Percentiles rank a stretch among this genome's conserved stretches.
Conservation (phyloP, 2,329 filamentous ascomycete genomes). For the Diaporthe vaccinii region DNA sequence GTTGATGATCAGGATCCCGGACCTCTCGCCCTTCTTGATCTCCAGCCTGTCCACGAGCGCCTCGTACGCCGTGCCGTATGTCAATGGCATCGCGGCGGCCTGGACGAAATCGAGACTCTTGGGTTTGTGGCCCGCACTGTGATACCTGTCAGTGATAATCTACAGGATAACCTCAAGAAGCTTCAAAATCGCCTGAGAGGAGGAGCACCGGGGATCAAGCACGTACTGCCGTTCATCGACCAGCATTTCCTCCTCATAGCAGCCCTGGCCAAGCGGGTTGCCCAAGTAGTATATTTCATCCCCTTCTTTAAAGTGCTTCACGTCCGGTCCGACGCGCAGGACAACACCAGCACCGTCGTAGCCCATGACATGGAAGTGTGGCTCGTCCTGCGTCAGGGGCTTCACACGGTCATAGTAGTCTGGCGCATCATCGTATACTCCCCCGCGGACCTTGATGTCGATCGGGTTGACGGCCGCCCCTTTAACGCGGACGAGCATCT, state of each 20-base stretch:
- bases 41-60: constrained; percentile 57
- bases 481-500: constrained; percentile 47
- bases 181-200: neutral
- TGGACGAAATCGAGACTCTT: constrained; percentile 53
- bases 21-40: constrained; percentile 47
- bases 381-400: constrained; percentile 40
- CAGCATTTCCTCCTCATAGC: constrained; percentile 57
- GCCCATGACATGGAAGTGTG: constrained; percentile 55
- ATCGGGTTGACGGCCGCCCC: constrained; percentile 53
- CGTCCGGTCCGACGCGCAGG: constrained; percentile 49
- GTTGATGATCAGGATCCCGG: constrained; percentile 59
- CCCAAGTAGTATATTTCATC: constrained; percentile 60
- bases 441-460: constrained; percentile 53
- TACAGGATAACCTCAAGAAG: neutral
- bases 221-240: constrained; percentile 53
- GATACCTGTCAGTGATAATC: neutral
- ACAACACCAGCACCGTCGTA: constrained; percentile 59
- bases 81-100: constrained; percentile 59
- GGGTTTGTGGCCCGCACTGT: constrained; percentile 53
- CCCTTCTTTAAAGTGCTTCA: constrained; percentile 53
- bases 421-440: constrained; percentile 53
- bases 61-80: constrained; percentile 59
- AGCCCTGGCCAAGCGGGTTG: constrained; percentile 54
- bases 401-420: constrained; percentile 53
- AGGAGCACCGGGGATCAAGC: neutral